Percentiles rank a stretch among this genome's conserved stretches.
Evolutionary conservation across 208 protist species (phyloP).

Genomic region (Acanthamoeba healyi): DNA sequence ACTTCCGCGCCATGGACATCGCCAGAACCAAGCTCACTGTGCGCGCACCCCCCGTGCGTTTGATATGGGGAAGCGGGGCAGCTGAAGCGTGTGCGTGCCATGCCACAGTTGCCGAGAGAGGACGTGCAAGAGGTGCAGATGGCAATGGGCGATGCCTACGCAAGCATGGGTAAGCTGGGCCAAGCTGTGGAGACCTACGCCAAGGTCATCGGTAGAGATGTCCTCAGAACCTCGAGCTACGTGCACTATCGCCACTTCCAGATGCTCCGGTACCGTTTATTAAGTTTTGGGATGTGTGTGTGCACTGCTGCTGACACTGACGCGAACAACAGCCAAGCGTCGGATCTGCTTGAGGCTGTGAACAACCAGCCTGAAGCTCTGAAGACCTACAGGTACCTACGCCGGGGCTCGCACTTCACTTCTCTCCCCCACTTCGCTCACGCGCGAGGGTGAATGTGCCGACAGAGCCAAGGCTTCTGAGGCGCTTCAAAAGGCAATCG

Average conservation of each 20-base stretch:
- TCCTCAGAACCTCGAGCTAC: background rate
- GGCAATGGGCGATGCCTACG: background rate
- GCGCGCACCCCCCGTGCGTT: background rate
- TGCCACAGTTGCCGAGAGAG: background rate
- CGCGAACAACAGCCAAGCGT: background rate
- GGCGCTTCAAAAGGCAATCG: background rate
- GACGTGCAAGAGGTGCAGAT: background rate
- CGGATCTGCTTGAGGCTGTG: background rate
- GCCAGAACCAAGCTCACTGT: background rate
- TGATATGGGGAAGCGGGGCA: background rate
- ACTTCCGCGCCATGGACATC: conserved; percentile 11
- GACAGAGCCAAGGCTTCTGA: background rate
- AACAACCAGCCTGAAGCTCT: background rate
- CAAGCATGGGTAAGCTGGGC: background rate
- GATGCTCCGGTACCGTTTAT: too few species aligned
- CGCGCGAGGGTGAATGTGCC: too few species aligned
- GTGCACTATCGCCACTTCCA: background rate
- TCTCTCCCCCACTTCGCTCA: too few species aligned
- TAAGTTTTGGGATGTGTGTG: background rate
- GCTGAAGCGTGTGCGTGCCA: background rate
- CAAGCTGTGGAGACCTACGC: background rate
- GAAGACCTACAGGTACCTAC: background rate
- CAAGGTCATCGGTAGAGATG: background rate
- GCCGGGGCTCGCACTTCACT: too few species aligned
- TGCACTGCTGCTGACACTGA: background rate